Percentiles rank a stretch among this genome's conserved stretches.
phyloP scores from a whole-genome alignment of 805 yeast species.

The Maudiozyma serrabonitensis region DNA sequence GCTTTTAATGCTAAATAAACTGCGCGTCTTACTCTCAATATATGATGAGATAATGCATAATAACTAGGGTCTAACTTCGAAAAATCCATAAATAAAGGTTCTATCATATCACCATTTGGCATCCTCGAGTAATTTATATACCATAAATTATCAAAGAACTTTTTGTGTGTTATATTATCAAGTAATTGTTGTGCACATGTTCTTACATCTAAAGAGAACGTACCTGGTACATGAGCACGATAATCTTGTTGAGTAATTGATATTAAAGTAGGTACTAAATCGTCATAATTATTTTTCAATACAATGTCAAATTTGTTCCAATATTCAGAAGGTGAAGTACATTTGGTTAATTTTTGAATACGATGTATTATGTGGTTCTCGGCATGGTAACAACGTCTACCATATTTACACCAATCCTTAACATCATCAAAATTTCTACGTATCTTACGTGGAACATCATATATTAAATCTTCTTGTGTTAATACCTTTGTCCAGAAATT shows the following conservation, averaged over 20 bases:
- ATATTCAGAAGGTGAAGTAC: background rate
- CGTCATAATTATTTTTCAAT: background rate
- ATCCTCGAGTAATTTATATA: too few relatives aligned
- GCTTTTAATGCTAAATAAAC: too few relatives aligned
- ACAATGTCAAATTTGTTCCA: background rate
- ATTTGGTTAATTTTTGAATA: background rate
- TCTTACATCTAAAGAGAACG: background rate
- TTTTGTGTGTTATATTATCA: background rate
- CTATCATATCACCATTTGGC: background rate
- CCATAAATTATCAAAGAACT: background rate
- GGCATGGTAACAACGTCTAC: background rate
- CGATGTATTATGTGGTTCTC: background rate
- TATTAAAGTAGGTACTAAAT: background rate
- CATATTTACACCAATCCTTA: background rate
- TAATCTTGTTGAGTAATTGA: background rate
- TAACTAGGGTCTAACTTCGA: constrained; percentile 1
- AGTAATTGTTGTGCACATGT: background rate
- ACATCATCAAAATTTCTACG: background rate
- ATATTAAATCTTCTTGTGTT: background rate
- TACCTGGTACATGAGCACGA: background rate
- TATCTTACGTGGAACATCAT: too few relatives aligned
- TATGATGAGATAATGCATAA: too few relatives aligned
- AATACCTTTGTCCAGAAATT: background rate
- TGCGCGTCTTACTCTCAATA: too few relatives aligned
- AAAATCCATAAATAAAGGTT: background rate